Percentiles rank a stretch among this genome's conserved stretches.
Evolutionary conservation across 106 monocot species (phyloP).

Genomic region (Ottelia alismoides): DNA sequence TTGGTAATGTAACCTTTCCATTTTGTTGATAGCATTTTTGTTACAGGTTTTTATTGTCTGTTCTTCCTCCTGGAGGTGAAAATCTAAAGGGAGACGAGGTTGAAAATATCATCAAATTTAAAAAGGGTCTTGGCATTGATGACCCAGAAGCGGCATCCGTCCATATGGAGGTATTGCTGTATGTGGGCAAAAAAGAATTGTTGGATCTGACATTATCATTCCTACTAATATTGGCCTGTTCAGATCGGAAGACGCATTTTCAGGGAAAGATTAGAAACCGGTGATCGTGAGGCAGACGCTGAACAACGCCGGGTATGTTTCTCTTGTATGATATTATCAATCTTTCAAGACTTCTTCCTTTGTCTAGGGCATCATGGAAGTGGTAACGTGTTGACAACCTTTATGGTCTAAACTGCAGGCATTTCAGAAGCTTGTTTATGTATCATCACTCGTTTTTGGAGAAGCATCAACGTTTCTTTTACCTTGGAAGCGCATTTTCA

Average conservation of each 20-base stretch:
- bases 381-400: too few species aligned
- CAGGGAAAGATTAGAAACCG: conserved; percentile 82
- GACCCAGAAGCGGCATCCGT: conserved; percentile 91
- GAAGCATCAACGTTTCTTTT: conserved; percentile 70
- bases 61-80: conserved; percentile 77
- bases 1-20: too few species aligned
- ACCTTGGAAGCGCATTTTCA: conserved; percentile 98
- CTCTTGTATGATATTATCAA: conserved; percentile 1
- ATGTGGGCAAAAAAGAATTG: too few species aligned
- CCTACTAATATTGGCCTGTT: too few species aligned
- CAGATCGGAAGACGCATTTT: conserved; percentile 91
- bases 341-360: too few species aligned
- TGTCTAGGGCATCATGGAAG: too few species aligned
- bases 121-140: conserved; percentile 85
- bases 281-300: conserved; percentile 71
- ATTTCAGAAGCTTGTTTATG: conserved; percentile 93
- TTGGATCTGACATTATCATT: too few species aligned
- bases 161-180: conserved; percentile 81
- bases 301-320: conserved; percentile 67
- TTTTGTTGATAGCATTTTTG: neutral
- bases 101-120: conserved; percentile 77
- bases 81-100: conserved; percentile 86
- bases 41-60: conserved; percentile 54
- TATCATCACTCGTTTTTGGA: conserved; percentile 41
- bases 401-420: conserved; percentile 74